Evolutionary conservation across 2,329 filamentous ascomycete species (phyloP), one percentile per base, ranked within the genome.

Genomic region (Hortaea sp.): DNA sequence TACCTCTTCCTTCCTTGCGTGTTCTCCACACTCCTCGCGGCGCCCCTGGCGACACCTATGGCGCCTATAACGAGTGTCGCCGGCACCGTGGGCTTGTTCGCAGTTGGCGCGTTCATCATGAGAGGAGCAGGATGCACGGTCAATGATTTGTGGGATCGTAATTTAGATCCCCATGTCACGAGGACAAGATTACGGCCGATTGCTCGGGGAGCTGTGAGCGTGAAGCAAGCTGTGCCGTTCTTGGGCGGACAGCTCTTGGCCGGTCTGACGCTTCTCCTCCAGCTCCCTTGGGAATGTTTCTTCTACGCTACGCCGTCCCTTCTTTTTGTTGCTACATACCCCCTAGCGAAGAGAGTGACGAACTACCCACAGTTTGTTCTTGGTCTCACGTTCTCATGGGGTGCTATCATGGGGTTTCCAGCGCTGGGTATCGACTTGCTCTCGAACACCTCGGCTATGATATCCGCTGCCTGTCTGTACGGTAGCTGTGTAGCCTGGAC

Each of bases 61-160:
- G 68, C 80, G 2, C 62, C 78, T 1, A 79, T 84, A 0, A 61
- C 71, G 5, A 71, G 81, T 9, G 79, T 87, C 12, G 54, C 84
- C 29, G 75, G 78, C 42, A 88, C 82, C 0, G 75, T 77, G 2
- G 59, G 62, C 3, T 75, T 92, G 41, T 92, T 94, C 68, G 77
- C 84, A 57, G 73, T 79, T 1, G 88, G 87, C 43, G 84, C 86
- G 3, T 63, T 94, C 39, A 76, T 94, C 54, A 92, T 94, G 85
- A 84, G 88, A 50, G 85, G 88, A 42, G 86, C 87, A 13, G 87
- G 87, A 43, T 94, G 88, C 65, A 84, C 84, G 12, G 88, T 94
- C 68, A 94, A 94, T 63, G 88, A 95, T 63, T 78, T 94, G 43
- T 89, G 87, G 84, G 88, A 94, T 65, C 79, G 86, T 45, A 85